Conservation (phyloP, 1,139 yeast genomes). For the Suhomyces coccinellae region DNA sequence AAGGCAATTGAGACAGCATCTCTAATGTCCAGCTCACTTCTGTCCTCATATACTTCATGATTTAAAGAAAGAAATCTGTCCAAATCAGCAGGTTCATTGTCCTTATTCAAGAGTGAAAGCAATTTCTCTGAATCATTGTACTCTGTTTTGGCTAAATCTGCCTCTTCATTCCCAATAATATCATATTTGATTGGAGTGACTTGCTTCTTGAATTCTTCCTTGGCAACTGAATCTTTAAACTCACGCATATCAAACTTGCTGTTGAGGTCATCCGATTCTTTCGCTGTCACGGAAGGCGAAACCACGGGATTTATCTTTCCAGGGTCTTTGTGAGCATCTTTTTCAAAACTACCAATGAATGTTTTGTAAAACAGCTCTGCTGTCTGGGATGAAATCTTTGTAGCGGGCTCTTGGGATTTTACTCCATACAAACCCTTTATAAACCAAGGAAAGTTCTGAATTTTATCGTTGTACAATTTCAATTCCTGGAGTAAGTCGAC, state of each 20-base stretch:
- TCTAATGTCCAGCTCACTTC: slow-evolving; percentile 20
- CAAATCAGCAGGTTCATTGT: slow-evolving; percentile 18
- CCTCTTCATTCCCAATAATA: slow-evolving; percentile 4
- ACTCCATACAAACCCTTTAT: slow-evolving; percentile 23
- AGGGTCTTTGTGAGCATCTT: slow-evolving; percentile 9
- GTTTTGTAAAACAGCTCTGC: slow-evolving; percentile 24
- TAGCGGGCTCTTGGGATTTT: slow-evolving; percentile 12
- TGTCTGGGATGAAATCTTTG: slow-evolving; percentile 12
- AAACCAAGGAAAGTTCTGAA: slow-evolving; percentile 26
- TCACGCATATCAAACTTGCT: slow-evolving; percentile 28
- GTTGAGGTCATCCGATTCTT: slow-evolving; percentile 1
- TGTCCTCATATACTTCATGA: slow-evolving; percentile 10
- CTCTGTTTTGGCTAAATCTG: slow-evolving; percentile 5
- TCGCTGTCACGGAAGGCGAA: not conserved
- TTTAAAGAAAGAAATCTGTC: slow-evolving; percentile 13
- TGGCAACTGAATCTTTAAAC: slow-evolving; percentile 12
- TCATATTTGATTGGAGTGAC: slow-evolving; percentile 4
- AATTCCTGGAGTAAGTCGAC: slow-evolving; percentile 18
- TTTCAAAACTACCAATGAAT: slow-evolving; percentile 21
- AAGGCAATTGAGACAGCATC: slow-evolving; percentile 28
- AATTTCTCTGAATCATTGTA: slow-evolving; percentile 28
- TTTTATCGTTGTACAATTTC: slow-evolving; percentile 18
- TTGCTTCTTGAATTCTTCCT: not conserved
- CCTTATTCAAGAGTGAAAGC: slow-evolving; percentile 19
- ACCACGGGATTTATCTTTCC: not conserved